phyloP scores from a whole-genome alignment of 2,329 filamentous ascomycete genomes.

The Huntiella moniliformis region DNA sequence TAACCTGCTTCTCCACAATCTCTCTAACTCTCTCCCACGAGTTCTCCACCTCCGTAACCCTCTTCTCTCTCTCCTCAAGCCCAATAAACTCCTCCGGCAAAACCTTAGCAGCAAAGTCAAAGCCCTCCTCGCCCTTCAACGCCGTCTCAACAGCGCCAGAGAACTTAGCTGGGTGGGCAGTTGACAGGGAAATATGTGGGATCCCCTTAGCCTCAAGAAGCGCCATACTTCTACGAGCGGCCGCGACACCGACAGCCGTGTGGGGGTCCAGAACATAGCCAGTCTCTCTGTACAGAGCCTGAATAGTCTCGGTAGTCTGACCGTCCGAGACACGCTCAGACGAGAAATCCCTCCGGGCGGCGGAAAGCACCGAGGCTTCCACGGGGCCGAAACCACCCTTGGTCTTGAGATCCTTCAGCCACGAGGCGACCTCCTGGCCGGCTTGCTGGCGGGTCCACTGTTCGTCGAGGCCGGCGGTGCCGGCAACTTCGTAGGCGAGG shows the following conservation, averaged over 20 bases:
- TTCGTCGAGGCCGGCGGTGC: conserved; percentile 40
- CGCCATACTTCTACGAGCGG: conserved; percentile 49
- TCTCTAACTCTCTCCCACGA: conserved; percentile 59
- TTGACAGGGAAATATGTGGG: conserved; percentile 70
- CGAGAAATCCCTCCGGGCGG: conserved; percentile 57
- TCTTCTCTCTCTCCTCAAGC: conserved; percentile 54
- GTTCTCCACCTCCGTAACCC: conserved; percentile 50
- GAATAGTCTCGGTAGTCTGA: conserved; percentile 48
- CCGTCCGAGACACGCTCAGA: conserved; percentile 53
- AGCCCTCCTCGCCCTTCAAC: conserved; percentile 49
- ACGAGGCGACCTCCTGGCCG: conserved; percentile 56
- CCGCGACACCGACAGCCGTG: conserved; percentile 69
- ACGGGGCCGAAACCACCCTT: conserved; percentile 68
- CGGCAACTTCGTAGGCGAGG: conserved; percentile 55
- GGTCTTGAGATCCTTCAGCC: conserved; percentile 62
- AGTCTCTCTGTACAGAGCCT: conserved; percentile 34
- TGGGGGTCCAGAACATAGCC: conserved; percentile 86
- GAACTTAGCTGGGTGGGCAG: conserved; percentile 93
- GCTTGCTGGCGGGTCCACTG: conserved; percentile 49
- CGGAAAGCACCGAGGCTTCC: conserved; percentile 49
- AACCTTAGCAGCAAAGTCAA: conserved; percentile 56
- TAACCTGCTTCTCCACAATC: conserved; percentile 58
- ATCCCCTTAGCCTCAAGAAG: conserved; percentile 32
- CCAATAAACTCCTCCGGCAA: conserved; percentile 68
- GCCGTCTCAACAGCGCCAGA: conserved; percentile 66